phyloP scores from a whole-genome alignment of 2,329 filamentous ascomycete genomes.

The Ceratocystis huliohia region DNA sequence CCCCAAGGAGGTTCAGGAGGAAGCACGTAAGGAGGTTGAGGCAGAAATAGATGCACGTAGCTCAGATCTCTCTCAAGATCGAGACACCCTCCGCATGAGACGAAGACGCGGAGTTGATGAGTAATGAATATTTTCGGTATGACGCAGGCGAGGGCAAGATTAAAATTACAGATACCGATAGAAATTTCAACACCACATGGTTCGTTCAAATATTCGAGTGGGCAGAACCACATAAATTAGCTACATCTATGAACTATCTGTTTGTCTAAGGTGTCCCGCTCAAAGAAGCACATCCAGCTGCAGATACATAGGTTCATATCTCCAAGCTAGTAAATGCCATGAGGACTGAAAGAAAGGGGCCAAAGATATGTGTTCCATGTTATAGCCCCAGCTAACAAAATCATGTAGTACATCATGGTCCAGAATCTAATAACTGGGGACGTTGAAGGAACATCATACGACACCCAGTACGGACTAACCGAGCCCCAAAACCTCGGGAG shows the following conservation, averaged over 20 bases:
- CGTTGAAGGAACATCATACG: constrained; percentile 23
- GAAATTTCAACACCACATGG: background rate
- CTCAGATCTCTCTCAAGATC: constrained; percentile 15
- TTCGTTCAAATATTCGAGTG: no score
- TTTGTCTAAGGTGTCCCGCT: no score
- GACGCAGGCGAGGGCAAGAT: background rate
- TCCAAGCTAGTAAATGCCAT: constrained; percentile 14
- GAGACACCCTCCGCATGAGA: constrained; percentile 30
- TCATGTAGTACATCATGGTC: constrained; percentile 66
- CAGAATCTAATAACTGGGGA: constrained; percentile 33
- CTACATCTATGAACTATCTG: no score
- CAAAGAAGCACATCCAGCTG: no score
- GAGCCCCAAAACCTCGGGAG: constrained; percentile 75
- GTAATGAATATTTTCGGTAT: constrained; percentile 1
- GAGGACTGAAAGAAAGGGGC: constrained; percentile 49
- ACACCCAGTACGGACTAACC: constrained; percentile 44
- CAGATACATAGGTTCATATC: background rate
- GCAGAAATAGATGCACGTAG: constrained; percentile 37
- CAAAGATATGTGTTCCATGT: constrained; percentile 62
- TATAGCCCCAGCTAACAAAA: constrained; percentile 59
- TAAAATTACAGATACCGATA: background rate
- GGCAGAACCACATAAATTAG: no score
- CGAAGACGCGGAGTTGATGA: constrained; percentile 29
- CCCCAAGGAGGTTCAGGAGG: constrained; percentile 13
- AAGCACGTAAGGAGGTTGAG: constrained; percentile 30